Base-by-base conservation (phyloP, 2,329 filamentous ascomycete species). In the Elsinoe arachidis region DNA sequence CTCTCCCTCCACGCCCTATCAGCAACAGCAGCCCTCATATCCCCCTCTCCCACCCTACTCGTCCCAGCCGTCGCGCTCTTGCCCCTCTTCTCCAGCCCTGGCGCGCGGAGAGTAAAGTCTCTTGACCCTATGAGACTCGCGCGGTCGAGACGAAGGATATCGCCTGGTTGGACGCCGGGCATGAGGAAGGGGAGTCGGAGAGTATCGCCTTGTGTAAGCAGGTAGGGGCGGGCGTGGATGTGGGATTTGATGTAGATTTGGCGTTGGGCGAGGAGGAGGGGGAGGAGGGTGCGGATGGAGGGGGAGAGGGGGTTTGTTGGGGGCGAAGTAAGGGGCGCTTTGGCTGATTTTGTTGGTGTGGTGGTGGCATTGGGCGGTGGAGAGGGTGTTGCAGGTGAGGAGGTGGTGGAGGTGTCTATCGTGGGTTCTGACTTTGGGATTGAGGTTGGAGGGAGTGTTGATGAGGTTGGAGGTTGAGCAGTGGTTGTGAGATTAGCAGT, bases 71-170 rank as follows among this genome's bases (percentile, higher is more conserved):
- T 66, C 11, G 61, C 59, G 38, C 66, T 68, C 47, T 66, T 68
- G 12, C 67, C 58, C 58, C 64, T 64, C 2, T 67, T 64, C 9
- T 64, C 49, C n/a, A 87, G 84, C 3, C 80, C 75, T 4, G 88
- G 88, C 1, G 76, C 74, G 71, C 90, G 88, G 62, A 97, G 78
- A 4, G 92, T 96, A 74, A 88, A 95, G 71, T 97, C 92, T 62
- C 93, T 81, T 63, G 86, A 92, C 26, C 93, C 93, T 44, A 99
- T 75, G 56, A 86, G 78, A 39, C 83, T 86, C 21, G 90, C 93
- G 57, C 90, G 86, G 74, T 96, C 92, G 58, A 99, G 80, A 5
- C 91, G 87, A 60, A 99, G 78, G 37, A 95, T 77, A 69, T 97
- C 92, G 30, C 93, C 93, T 0, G 90, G 85, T 59, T 70, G 66